Evolutionary conservation across 306 rosid genomes (phyloP).

Genomic region (Canavalia gladiata): DNA sequence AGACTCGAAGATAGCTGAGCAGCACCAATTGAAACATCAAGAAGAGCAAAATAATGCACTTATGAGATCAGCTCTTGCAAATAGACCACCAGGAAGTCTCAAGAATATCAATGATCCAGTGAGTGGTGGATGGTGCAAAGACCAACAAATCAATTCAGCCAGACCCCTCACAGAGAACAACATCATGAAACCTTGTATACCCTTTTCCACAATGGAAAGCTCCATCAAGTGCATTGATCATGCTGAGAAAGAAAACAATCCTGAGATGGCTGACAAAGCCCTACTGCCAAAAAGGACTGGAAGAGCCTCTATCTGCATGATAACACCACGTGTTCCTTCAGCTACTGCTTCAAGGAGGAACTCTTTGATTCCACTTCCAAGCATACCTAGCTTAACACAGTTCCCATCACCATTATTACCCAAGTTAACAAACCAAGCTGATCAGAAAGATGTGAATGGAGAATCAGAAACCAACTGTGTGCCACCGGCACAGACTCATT

Average conservation of each 20-base stretch:
- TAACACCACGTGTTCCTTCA: slow-evolving; percentile 64
- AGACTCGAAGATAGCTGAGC: slow-evolving; percentile 94
- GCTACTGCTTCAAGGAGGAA: slow-evolving; percentile 74
- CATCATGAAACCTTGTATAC: slow-evolving; percentile 55
- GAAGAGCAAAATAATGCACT: slow-evolving; percentile 70
- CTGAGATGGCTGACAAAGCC: slow-evolving; percentile 63
- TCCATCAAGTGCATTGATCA: slow-evolving; percentile 67
- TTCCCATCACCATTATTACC: slow-evolving; percentile 59
- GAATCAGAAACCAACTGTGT: slow-evolving; percentile 60
- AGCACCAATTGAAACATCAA: slow-evolving; percentile 71
- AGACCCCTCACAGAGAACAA: slow-evolving; percentile 74
- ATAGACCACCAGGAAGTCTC: slow-evolving; percentile 60
- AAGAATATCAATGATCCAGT: slow-evolving; percentile 62
- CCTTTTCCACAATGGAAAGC: slow-evolving; percentile 64
- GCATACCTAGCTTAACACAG: slow-evolving; percentile 58
- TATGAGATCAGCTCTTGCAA: slow-evolving; percentile 59
- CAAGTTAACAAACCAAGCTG: slow-evolving; percentile 55
- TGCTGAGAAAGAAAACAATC: slow-evolving; percentile 88
- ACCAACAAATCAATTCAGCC: slow-evolving; percentile 56
- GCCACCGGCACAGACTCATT: slow-evolving; percentile 61
- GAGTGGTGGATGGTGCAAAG: slow-evolving; percentile 55
- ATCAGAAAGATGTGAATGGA: slow-evolving; percentile 60
- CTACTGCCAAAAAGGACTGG: slow-evolving; percentile 72
- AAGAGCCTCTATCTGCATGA: slow-evolving; percentile 78
- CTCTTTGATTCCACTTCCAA: slow-evolving; percentile 89